A percentile compares a stretch with the other conserved stretches of the same genome.
Evolutionary conservation across 345 rosid species (phyloP).

Genomic region (Raphanus sativus): DNA sequence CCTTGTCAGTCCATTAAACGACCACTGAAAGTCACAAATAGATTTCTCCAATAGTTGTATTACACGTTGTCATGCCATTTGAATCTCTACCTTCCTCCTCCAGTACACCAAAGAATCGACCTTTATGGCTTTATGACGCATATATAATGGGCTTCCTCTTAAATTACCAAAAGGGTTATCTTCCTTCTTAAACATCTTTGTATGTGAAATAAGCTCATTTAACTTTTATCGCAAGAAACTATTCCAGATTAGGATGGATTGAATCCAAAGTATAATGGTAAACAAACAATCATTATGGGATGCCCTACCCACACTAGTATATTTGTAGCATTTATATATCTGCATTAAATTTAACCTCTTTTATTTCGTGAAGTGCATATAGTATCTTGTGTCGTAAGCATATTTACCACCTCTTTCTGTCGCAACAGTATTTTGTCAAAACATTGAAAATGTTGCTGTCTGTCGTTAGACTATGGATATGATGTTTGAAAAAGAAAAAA

Average conservation of each 20-base stretch:
- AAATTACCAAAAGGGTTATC: neutral
- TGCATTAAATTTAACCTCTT: neutral
- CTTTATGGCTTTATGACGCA: neutral
- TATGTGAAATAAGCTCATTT: neutral
- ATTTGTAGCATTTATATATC: neutral
- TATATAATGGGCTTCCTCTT: neutral
- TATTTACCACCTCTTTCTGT: neutral
- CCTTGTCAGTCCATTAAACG: constrained; percentile 34
- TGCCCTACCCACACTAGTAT: neutral
- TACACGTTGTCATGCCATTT: constrained; percentile 12
- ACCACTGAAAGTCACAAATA: constrained; percentile 7
- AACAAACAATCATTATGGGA: neutral
- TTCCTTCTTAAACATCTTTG: neutral
- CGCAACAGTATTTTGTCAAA: neutral
- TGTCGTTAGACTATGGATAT: neutral
- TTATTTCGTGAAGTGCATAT: neutral
- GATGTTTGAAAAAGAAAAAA: neutral
- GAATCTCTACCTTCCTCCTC: constrained; percentile 23
- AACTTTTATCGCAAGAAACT: neutral
- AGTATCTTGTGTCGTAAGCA: neutral
- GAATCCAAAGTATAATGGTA: neutral
- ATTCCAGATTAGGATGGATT: neutral
- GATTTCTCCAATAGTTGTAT: constrained; percentile 2
- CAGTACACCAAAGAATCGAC: constrained; percentile 7
- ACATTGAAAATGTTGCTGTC: neutral